Evolutionary conservation across 2,329 filamentous ascomycete species (phyloP).

Genomic region (Huntiella decipiens): DNA sequence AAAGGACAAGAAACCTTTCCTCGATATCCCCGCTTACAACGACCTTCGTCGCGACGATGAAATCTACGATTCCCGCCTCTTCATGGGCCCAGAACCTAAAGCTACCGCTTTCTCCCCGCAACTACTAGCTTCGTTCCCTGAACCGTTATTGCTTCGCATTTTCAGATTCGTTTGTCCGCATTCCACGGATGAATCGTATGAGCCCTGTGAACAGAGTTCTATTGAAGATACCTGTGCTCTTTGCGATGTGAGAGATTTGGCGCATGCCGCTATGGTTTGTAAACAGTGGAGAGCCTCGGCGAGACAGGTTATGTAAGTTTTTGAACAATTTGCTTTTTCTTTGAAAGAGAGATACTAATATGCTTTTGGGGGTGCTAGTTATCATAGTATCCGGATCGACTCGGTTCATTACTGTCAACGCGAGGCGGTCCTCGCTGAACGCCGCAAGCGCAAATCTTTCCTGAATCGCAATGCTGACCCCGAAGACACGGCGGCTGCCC

Average conservation of each 20-base stretch:
- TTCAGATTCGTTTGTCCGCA: slow-evolving; percentile 76
- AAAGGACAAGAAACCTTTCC: slow-evolving; percentile 18
- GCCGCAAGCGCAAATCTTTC: slow-evolving; percentile 53
- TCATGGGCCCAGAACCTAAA: slow-evolving; percentile 8
- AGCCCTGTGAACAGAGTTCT: slow-evolving; percentile 64
- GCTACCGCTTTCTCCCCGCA: slow-evolving; percentile 24
- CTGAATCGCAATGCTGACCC: slow-evolving; percentile 62
- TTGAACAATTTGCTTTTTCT: background rate
- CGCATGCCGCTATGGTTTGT: slow-evolving; percentile 58
- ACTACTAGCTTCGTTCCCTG: slow-evolving; percentile 38
- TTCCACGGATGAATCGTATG: slow-evolving; percentile 54
- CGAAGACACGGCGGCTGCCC: slow-evolving; percentile 57
- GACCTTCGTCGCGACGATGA: slow-evolving; percentile 9
- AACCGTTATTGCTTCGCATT: slow-evolving; percentile 53
- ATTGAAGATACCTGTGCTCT: slow-evolving; percentile 74
- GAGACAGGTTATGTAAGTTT: slow-evolving; percentile 40
- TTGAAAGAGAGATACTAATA: background rate
- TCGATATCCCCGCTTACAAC: slow-evolving; percentile 14
- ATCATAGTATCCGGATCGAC: slow-evolving; percentile 80
- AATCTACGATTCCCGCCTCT: slow-evolving; percentile 4
- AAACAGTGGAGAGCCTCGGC: slow-evolving; percentile 47
- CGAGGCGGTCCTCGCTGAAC: slow-evolving; percentile 63
- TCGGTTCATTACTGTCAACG: slow-evolving; percentile 85
- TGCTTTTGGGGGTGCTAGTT: slow-evolving; percentile 30
- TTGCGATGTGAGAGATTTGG: slow-evolving; percentile 77